A percentile compares a stretch with the other conserved stretches of the same genome.
Conservation (phyloP, 768 basidiomycete species). For the Tulasnella sp. region DNA sequence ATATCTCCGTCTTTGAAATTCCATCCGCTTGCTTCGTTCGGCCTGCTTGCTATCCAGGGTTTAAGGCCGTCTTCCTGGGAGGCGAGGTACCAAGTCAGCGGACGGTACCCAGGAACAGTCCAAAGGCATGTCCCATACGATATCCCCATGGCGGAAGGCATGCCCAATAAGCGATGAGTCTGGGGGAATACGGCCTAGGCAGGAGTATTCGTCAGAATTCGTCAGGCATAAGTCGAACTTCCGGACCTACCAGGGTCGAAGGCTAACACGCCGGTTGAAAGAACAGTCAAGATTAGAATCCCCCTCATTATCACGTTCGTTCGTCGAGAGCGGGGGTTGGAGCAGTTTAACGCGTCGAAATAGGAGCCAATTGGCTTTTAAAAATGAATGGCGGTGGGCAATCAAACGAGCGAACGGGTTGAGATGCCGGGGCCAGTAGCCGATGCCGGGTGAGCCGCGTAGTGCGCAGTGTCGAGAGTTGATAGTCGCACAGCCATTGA, state of each 20-base stretch:
- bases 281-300: constrained; percentile 18
- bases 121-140: no score
- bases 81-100: no score
- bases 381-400: no score
- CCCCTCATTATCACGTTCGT: neutral
- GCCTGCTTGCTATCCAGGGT: no score
- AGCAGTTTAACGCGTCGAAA: neutral
- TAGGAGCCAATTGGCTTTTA: no score
- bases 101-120: no score
- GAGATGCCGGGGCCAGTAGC: neutral
- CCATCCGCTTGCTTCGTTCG: constrained; percentile 2
- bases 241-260: constrained; percentile 19
- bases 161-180: constrained; percentile 22
- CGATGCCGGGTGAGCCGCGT: neutral
- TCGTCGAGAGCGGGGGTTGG: neutral
- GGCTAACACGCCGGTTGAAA: neutral
- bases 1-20: constrained; percentile 16
- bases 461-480: neutral
- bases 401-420: no score
- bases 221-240: neutral
- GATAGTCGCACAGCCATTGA: neutral
- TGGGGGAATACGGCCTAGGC: constrained; percentile 17
- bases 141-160: constrained; percentile 29
- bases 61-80: no score
- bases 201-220: neutral